These are phyloP conservation scores for Emydomyces testavorans DNA, from an alignment of 2,329 filamentous ascomycete species.

Conservation along the genomic window DNA sequence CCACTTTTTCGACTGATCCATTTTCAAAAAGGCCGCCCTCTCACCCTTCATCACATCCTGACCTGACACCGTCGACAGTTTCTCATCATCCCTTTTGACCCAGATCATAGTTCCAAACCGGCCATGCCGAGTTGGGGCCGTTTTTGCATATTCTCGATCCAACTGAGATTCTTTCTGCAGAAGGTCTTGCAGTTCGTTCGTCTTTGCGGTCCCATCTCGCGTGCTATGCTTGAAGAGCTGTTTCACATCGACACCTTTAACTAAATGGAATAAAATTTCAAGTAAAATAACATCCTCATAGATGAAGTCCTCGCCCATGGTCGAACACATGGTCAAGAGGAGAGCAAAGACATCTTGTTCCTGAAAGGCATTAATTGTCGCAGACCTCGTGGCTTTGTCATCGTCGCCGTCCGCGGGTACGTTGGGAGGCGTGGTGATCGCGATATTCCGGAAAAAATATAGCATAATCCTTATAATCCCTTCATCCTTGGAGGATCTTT, in stretches of 20 bases:
- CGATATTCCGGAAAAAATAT: slow-evolving; percentile 80
- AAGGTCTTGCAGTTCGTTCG: slow-evolving; percentile 60
- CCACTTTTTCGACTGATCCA: slow-evolving; percentile 85
- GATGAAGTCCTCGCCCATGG: slow-evolving; percentile 86
- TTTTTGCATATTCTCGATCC: slow-evolving; percentile 62
- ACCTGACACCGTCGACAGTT: slow-evolving; percentile 75
- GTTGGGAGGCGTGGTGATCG: slow-evolving; percentile 64
- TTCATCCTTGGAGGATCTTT: slow-evolving; percentile 69
- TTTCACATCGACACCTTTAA: slow-evolving; percentile 76
- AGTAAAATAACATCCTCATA: slow-evolving; percentile 79
- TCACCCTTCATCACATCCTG: slow-evolving; percentile 71
- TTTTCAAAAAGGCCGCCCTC: slow-evolving; percentile 64
- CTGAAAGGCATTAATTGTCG: slow-evolving; percentile 78
- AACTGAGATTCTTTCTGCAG: slow-evolving; percentile 77
- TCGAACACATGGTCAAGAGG: slow-evolving; percentile 75
- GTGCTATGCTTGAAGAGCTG: slow-evolving; percentile 76
- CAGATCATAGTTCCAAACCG: slow-evolving; percentile 96
- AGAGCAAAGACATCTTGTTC: slow-evolving; percentile 83
- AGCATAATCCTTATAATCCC: slow-evolving; percentile 84
- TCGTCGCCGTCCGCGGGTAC: slow-evolving; percentile 77
- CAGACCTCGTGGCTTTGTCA: slow-evolving; percentile 73
- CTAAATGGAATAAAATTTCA: slow-evolving; percentile 81
- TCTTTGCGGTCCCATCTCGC: slow-evolving; percentile 56
- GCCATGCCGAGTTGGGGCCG: slow-evolving; percentile 76
- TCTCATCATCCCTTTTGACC: slow-evolving; percentile 77